Conservation (phyloP, 1,139 yeast genomes). For the Candida pseudocylindracea region DNA sequence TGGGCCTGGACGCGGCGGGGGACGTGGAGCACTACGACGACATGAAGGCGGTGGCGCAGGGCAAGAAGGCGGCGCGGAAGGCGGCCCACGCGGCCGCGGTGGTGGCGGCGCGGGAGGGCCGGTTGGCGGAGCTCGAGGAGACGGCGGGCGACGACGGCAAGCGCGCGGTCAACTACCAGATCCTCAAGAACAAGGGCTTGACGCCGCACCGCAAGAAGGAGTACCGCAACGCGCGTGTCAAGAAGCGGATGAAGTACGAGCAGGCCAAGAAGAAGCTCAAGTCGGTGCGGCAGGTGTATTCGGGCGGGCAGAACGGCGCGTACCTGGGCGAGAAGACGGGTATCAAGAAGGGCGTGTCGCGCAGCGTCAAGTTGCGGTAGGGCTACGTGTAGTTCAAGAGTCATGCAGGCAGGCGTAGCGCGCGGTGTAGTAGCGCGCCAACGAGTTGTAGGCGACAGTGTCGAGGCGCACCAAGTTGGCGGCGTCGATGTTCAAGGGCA, state of each 20-base stretch:
- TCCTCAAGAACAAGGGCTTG: constrained; percentile 84
- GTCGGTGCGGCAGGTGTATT: constrained; percentile 74
- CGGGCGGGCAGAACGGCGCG: constrained; percentile 48
- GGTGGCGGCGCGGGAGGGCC: constrained; percentile 72
- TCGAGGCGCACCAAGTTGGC: constrained; percentile 51
- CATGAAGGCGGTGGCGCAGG: constrained; percentile 23
- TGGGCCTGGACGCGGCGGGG: constrained; percentile 5
- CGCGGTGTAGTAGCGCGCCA: constrained; percentile 23
- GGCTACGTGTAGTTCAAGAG: not conserved
- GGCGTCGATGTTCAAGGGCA: constrained; percentile 70
- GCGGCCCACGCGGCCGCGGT: constrained; percentile 53
- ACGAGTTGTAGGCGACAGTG: constrained; percentile 29
- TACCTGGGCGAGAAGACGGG: constrained; percentile 94
- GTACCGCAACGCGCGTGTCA: constrained; percentile 86
- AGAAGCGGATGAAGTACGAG: constrained; percentile 94
- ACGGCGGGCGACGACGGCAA: constrained; percentile 56
- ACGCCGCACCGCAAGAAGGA: constrained; percentile 87
- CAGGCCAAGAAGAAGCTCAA: constrained; percentile 86
- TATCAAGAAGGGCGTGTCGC: constrained; percentile 79
- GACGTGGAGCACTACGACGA: constrained; percentile 22
- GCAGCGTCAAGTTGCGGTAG: constrained; percentile 51
- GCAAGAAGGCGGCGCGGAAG: constrained; percentile 28
- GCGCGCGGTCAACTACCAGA: constrained; percentile 88
- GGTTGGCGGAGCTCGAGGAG: constrained; percentile 49
- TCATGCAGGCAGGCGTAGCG: too few species aligned